These are phyloP conservation scores for Liriodendron chinense DNA, from an alignment of 164 flowering plant species.

Conservation along the genomic window DNA sequence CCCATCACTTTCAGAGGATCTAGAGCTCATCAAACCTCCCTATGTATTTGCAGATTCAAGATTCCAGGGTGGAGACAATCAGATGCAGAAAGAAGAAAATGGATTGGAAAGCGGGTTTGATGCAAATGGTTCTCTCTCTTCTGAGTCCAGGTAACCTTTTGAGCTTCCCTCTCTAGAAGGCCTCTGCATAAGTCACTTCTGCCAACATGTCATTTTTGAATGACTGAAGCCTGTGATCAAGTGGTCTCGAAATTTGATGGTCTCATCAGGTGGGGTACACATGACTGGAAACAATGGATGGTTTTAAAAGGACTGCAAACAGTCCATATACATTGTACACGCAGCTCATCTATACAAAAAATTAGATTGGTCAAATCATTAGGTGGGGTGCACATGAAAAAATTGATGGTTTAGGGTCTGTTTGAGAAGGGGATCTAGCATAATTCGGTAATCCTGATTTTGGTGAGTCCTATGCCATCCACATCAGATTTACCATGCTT, in stretches of 20 bases:
- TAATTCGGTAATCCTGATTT: too few species aligned
- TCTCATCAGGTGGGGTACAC: too few species aligned
- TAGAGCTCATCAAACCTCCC: conserved; percentile 10
- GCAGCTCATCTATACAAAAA: neutral
- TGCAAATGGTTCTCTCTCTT: conserved; percentile 33
- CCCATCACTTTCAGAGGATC: neutral
- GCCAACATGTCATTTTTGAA: too few species aligned
- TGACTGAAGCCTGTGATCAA: too few species aligned
- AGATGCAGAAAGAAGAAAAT: neutral
- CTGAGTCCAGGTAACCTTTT: conserved; percentile 28
- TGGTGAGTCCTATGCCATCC: too few species aligned
- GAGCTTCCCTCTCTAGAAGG: neutral
- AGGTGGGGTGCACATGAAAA: too few species aligned
- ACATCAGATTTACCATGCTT: too few species aligned
- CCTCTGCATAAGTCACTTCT: neutral
- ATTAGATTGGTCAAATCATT: too few species aligned
- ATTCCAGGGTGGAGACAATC: conserved; percentile 3
- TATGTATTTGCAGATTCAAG: conserved; percentile 25
- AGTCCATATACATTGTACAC: neutral
- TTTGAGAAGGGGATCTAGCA: too few species aligned
- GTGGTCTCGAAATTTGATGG: too few species aligned
- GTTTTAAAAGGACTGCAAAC: neutral
- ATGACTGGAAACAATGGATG: neutral
- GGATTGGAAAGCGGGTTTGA: conserved; percentile 5
- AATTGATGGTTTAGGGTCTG: too few species aligned